phyloP scores from a whole-genome alignment of 169 alveolate species.

The Eimeria praecox region DNA sequence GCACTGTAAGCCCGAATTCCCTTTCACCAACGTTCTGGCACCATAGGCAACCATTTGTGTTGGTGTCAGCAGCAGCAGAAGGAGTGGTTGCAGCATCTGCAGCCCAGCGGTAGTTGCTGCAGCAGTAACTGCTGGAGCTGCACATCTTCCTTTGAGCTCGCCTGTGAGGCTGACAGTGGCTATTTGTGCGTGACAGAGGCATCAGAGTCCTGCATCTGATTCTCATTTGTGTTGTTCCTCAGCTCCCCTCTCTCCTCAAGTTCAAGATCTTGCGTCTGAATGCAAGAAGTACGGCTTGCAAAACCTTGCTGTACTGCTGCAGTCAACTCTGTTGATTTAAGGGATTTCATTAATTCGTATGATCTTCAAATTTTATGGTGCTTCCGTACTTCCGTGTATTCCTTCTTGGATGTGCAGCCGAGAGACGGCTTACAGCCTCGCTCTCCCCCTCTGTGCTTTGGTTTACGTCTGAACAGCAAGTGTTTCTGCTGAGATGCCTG shows the following conservation, averaged over 20 bases:
- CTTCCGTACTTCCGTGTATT: not conserved
- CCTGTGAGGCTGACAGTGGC: not conserved
- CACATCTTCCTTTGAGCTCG: not conserved
- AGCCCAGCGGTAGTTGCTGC: not conserved
- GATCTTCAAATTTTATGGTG: not conserved
- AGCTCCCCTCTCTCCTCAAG: constrained; percentile 63
- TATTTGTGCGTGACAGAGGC: not conserved
- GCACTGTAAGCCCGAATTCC: constrained; percentile 38
- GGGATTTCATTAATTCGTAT: not conserved
- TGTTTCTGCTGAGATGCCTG: no score
- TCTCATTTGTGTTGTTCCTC: not conserved
- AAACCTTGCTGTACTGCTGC: not conserved
- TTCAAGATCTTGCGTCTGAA: constrained; percentile 59
- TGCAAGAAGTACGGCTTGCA: constrained; percentile 45
- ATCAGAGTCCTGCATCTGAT: not conserved
- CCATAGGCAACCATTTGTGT: not conserved
- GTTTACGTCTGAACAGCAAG: not conserved
- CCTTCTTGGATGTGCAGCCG: not conserved
- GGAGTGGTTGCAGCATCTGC: not conserved
- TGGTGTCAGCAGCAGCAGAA: not conserved
- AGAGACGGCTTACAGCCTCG: not conserved
- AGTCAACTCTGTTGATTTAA: not conserved
- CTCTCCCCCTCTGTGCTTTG: not conserved
- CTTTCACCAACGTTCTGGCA: not conserved
- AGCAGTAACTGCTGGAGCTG: not conserved